Evolutionary conservation across 2,329 filamentous ascomycete species (phyloP), one percentile per base, ranked within the genome.

Genomic region (Botryotinia narcissicola): DNA sequence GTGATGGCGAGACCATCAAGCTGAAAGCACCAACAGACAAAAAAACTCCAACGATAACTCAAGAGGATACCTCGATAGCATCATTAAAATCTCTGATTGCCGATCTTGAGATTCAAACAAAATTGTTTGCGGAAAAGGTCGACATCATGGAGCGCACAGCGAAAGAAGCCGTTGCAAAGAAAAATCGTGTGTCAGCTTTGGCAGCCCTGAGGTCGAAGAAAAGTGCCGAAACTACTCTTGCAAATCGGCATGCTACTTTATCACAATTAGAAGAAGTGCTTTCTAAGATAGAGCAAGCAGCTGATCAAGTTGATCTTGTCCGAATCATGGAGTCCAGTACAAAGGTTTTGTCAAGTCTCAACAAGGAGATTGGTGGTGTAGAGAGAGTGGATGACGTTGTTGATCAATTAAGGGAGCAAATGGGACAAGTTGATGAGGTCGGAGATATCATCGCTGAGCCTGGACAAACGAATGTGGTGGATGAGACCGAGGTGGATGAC

Each of bases 401-500:
- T 70, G 92, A 93, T 77, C 86, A 87, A 67, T 83, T 97, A 79
- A 88, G 92, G 70, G 91, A 95, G 78, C 91, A 97, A 83, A 96
- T 96, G 89, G 87, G 84, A 70, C 90, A 92, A 78, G 90, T 92
- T 37, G 94, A 98, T 80, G 95, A 98, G 83, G 88, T 98, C 35
- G 89, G 90, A 42, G 89, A 87, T 72, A 91, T 95, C 59, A 87
- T 98, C 75, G 90, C 90, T 70, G 93, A 96, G 77, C 82, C 83
- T 10, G 79, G 80, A 6, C 77, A 80, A 62, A 86, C 84, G 20
- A 84, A 80, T 75, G 85, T 97, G 46, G 85, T 97, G 46, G 93
- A 97, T 81, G 95, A 97, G 80, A 87, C 80, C 32, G 95, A 97
- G 81, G 89, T 98, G 72, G 94, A 98, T 77, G 92, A 95, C 74